Evolutionary conservation across 1,284 basidiomycete species (phyloP), one percentile per base, ranked within the genome.

Genomic region (Porodaedalea pini): DNA sequence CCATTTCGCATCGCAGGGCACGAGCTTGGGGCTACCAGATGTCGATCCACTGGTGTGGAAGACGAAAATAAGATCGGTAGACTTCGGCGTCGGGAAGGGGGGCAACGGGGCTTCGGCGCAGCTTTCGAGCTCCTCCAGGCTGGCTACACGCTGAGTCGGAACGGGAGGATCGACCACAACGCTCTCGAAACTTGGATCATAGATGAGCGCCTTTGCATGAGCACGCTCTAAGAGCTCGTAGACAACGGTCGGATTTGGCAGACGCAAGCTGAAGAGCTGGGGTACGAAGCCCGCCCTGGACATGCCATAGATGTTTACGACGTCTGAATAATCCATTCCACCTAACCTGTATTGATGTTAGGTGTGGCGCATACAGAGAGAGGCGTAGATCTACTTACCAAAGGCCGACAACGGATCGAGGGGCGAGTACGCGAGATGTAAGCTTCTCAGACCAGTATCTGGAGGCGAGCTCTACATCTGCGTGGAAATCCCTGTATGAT

Each of bases 31-130:
- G 63, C 79, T 82, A 51, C 86, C 86, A 36, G 85, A 88, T 17
- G 87, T 88, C 39, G 85, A 87, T 15, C 86, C 86, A 56, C 82
- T 83, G 15, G 86, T 88, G 67, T 88, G 86, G 73, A 88, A 87
- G 56, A 88, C 75, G 73, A 88, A 85, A 25, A 79, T 75, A 4
- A 73, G 73, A 45, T 78, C 75, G 62, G 75, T 72, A 51, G 70
- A 66, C 49, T 67, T 65, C 23, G 70, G 68, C 31, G 67, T 61
- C 59, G 72, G 70, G 45, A 83, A 72, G 17, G 70, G 70, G 23
- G 81, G 79, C 27, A 86, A 68, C 43, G 73, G 63, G 19, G 73
- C 71, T 41, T 70, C 64, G 39, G 70, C 50, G 43, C 23, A 66
- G 39, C 67, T 64, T 41, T 70, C 67, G 60, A 79, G 69, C 34